Base-by-base conservation (phyloP, 495 filamentous ascomycete species). In the Penicillium angulare region DNA sequence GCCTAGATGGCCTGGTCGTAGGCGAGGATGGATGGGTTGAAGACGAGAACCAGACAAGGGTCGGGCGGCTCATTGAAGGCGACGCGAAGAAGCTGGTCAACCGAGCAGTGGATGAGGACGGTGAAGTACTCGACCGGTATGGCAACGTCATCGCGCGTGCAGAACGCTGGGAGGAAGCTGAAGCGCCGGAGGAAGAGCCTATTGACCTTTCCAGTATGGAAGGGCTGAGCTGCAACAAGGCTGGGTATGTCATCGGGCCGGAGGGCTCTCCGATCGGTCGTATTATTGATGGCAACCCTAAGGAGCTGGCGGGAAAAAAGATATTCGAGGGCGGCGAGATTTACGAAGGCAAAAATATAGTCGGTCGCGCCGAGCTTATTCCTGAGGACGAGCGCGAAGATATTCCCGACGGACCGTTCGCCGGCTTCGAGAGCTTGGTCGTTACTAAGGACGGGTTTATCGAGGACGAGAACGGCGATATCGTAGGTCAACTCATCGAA, bases 301-400 rank as follows among this genome's bases (percentile, higher is more conserved):
- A 84, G 69, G 75, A 87, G 34, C 76, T 91, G 5, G 69, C 82
- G 7, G 86, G 86, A 47, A 86, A 81, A 70, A 81, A 81, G 57
- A 78, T n/a, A n/a, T n/a, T 85, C 31, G 86, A 79, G 22, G 76
- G 90, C 40, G 89, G 89, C 32, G 76, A 87, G 55, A 83, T 95
- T 66, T 91, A 85, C 78, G 82, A 84, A 43, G 75, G 75, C 21
- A 87, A 88, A 47, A 80, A 88, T 56, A 78, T 87, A 42, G 79
- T 92, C 48, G 89, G 89, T 16, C 79, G 81, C 18, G 83, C 83
- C 34, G 87, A 92, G 62, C 78, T 87, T 3, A 85, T 92, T 49
- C 83, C 87, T 1, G 78, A 86, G 16, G 74, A 79, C 38, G 86
- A 95, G 66, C 81, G 82, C 4, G 86, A 89, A 53, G 79, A 77